phyloP scores from a whole-genome alignment of 2,329 filamentous ascomycete species.

The Aschersonia sp. region DNA sequence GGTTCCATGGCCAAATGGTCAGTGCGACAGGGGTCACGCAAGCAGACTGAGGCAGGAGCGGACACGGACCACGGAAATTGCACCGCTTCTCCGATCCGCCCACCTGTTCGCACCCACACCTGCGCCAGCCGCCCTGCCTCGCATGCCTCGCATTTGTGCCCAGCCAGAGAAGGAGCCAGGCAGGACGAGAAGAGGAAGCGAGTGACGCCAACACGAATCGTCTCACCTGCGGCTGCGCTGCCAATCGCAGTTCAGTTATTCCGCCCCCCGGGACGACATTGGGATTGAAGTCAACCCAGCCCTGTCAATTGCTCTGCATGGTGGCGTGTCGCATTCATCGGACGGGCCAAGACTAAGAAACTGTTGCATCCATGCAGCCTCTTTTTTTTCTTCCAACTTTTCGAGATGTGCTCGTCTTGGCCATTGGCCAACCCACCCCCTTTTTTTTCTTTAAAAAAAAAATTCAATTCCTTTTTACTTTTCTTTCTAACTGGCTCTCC shows the following conservation, averaged over 20 bases:
- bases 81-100: slow-evolving; percentile 13
- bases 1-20: background rate
- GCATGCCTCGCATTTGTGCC: too few species aligned
- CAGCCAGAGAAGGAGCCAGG: too few species aligned
- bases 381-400: background rate
- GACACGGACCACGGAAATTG: slow-evolving; percentile 12
- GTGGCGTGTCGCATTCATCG: background rate
- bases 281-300: too few species aligned
- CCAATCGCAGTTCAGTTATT: too few species aligned
- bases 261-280: too few species aligned
- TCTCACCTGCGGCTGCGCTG: too few species aligned
- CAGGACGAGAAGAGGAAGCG: too few species aligned
- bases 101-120: background rate
- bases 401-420: background rate
- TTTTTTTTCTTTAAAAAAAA: too few species aligned
- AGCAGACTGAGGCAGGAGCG: slow-evolving; percentile 5
- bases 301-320: background rate
- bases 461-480: background rate
- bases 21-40: slow-evolving; percentile 1
- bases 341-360: background rate
- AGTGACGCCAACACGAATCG: too few species aligned
- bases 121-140: background rate
- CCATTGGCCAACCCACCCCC: too few species aligned
- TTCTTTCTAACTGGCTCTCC: background rate
- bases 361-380: background rate